A percentile compares a stretch with the other conserved stretches of the same genome.
These are phyloP conservation scores for Aspergillus funiculosus DNA, from an alignment of 495 filamentous ascomycete species.

Conservation along the genomic window DNA sequence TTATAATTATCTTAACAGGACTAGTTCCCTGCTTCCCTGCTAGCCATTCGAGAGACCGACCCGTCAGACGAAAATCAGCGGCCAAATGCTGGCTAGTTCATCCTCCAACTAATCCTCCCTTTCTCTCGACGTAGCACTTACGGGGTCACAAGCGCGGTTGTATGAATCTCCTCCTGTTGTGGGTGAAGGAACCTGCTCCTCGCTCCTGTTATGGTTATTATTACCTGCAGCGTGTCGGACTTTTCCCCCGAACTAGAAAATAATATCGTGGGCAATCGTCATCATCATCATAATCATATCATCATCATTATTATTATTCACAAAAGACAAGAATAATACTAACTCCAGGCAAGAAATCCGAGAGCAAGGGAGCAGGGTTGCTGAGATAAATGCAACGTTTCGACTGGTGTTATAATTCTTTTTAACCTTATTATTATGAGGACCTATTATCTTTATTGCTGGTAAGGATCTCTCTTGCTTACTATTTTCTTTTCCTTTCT, in stretches of 20 bases:
- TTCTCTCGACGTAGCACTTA: slow-evolving; percentile 7
- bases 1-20: too few species aligned
- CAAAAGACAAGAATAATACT: too few species aligned
- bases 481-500: neutral
- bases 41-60: slow-evolving; percentile 11
- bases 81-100: slow-evolving; percentile 14
- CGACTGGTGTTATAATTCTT: too few species aligned
- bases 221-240: slow-evolving; percentile 1
- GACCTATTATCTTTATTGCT: too few species aligned
- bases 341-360: too few species aligned
- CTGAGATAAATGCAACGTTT: too few species aligned
- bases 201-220: neutral
- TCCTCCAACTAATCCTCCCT: neutral
- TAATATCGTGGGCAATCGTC: neutral
- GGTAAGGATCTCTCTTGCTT: neutral
- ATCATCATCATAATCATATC: neutral
- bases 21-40: too few species aligned
- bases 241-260: slow-evolving; percentile 8
- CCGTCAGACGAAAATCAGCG: slow-evolving; percentile 14
- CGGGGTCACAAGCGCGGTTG: slow-evolving; percentile 17
- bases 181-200: slow-evolving; percentile 8
- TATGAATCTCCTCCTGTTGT: slow-evolving; percentile 11
- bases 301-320: too few species aligned
- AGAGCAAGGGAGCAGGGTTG: too few species aligned
- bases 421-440: slow-evolving; percentile 1